Percentiles rank a stretch among this genome's conserved stretches.
phyloP scores from a whole-genome alignment of 2,329 filamentous ascomycete genomes.

The Zalaria sp. region DNA sequence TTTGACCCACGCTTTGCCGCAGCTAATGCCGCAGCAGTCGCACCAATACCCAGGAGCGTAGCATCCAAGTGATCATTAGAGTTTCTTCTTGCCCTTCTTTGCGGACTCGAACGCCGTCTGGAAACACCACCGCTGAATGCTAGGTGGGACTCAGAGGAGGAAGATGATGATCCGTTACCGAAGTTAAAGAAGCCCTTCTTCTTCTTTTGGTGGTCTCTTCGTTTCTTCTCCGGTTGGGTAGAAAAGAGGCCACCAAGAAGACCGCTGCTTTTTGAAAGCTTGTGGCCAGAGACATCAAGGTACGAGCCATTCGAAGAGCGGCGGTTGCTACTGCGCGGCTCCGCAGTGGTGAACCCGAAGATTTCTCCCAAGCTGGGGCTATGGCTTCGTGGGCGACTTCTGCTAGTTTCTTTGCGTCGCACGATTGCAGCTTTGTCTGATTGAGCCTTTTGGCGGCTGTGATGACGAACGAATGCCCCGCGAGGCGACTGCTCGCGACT shows the following conservation, averaged over 20 bases:
- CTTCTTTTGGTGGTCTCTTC: constrained; percentile 11
- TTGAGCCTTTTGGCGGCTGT: no score
- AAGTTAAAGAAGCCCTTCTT: constrained; percentile 35
- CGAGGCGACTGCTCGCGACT: constrained; percentile 5
- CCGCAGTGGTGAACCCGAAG: constrained; percentile 8
- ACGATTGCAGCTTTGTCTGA: not conserved
- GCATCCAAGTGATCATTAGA: constrained; percentile 33
- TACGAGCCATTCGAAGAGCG: constrained; percentile 6
- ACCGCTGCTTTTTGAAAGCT: constrained; percentile 9
- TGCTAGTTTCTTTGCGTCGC: constrained; percentile 4
- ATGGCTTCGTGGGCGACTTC: constrained; percentile 27
- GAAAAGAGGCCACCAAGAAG: constrained; percentile 18
- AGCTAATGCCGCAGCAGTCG: constrained; percentile 33
- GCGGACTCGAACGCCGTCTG: constrained; percentile 9
- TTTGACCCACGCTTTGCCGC: constrained; percentile 24
- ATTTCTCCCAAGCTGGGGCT: constrained; percentile 13
- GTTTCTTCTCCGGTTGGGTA: constrained; percentile 9
- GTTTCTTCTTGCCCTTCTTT: constrained; percentile 10
- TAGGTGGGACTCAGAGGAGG: constrained; percentile 31
- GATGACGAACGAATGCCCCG: constrained; percentile 14
- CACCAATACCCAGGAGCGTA: constrained; percentile 31
- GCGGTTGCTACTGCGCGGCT: constrained; percentile 3
- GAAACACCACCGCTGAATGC: constrained; percentile 20
- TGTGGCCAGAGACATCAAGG: constrained; percentile 5
- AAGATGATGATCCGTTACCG: constrained; percentile 30